A percentile compares a stretch with the other conserved stretches of the same genome.
Conservation (phyloP, 805 yeast genomes). For the Starmerella apis region DNA sequence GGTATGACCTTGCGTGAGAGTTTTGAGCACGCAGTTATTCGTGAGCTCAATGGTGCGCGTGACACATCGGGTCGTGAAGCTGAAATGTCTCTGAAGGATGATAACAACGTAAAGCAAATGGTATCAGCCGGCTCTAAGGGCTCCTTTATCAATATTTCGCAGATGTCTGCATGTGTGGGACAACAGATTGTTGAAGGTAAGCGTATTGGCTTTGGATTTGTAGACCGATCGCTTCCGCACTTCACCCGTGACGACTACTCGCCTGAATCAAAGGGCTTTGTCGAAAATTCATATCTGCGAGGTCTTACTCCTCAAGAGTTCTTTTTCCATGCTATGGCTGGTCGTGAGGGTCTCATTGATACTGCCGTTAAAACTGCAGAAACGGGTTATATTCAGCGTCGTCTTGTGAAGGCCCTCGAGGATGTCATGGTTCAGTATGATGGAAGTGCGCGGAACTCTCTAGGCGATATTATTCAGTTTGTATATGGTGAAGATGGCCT, state of each 20-base stretch:
- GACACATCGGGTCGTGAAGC: slow-evolving; percentile 99
- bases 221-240: slow-evolving; percentile 93
- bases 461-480: slow-evolving; percentile 93
- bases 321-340: slow-evolving; percentile 99
- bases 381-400: slow-evolving; percentile 97
- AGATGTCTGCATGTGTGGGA: slow-evolving; percentile 99
- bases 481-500: slow-evolving; percentile 98
- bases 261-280: slow-evolving; percentile 97
- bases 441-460: slow-evolving; percentile 94
- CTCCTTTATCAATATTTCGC: slow-evolving; percentile 96
- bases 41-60: slow-evolving; percentile 94
- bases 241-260: slow-evolving; percentile 97
- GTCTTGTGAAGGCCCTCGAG: slow-evolving; percentile 91
- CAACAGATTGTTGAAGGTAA: slow-evolving; percentile 99
- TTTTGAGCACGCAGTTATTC: slow-evolving; percentile 92
- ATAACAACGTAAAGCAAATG: slow-evolving; percentile 97
- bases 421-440: slow-evolving; percentile 97
- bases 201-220: slow-evolving; percentile 95
- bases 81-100: slow-evolving; percentile 86
- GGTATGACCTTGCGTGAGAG: slow-evolving; percentile 99
- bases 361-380: slow-evolving; percentile 99
- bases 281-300: slow-evolving; percentile 91
- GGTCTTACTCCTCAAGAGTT: slow-evolving; percentile 98
- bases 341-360: slow-evolving; percentile 99
- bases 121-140: slow-evolving; percentile 99